Evolutionary conservation across 2,329 filamentous ascomycete genomes (phyloP).

Genomic region (Xylariaceae sp.): DNA sequence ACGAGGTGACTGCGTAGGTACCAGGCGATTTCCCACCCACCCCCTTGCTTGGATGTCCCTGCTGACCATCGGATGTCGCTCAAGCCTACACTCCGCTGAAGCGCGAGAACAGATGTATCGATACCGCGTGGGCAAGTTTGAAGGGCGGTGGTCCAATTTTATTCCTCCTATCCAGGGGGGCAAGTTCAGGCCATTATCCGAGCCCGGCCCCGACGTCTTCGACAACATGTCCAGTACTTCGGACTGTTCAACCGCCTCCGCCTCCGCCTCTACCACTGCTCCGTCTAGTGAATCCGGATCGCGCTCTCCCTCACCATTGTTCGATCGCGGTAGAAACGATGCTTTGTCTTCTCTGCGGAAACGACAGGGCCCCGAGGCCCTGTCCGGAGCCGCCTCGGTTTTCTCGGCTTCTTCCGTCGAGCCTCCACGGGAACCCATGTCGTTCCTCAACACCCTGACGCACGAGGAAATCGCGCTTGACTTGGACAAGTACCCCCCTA

Average conservation of each 20-base stretch:
- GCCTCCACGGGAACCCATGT: slow-evolving; percentile 46
- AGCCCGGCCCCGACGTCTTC: slow-evolving; percentile 35
- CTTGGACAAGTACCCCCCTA: slow-evolving; percentile 70
- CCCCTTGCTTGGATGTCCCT: slow-evolving; percentile 9
- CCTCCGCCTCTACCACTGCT: slow-evolving; percentile 15
- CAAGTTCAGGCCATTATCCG: slow-evolving; percentile 52
- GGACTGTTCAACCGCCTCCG: slow-evolving; percentile 27
- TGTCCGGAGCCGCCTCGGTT: slow-evolving; percentile 42
- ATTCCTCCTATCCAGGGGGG: slow-evolving; percentile 88
- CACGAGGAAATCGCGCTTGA: slow-evolving; percentile 71
- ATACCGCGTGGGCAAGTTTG: slow-evolving; percentile 77
- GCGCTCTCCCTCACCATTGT: slow-evolving; percentile 44
- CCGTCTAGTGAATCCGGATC: slow-evolving; percentile 51
- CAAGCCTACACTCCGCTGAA: slow-evolving; percentile 74
- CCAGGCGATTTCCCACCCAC: slow-evolving; percentile 9
- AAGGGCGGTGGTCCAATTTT: slow-evolving; percentile 83
- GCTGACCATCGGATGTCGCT: slow-evolving; percentile 6
- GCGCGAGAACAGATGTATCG: slow-evolving; percentile 70
- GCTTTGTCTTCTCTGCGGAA: slow-evolving; percentile 25
- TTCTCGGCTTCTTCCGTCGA: slow-evolving; percentile 54
- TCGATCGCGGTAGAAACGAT: slow-evolving; percentile 41
- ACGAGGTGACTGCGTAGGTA: slow-evolving; percentile 79
- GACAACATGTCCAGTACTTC: slow-evolving; percentile 32
- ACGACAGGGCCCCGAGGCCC: slow-evolving; percentile 22
- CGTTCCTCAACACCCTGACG: slow-evolving; percentile 68